Conservation (phyloP, 2,329 filamentous ascomycete genomes). For the Chaetomium strumarium region DNA sequence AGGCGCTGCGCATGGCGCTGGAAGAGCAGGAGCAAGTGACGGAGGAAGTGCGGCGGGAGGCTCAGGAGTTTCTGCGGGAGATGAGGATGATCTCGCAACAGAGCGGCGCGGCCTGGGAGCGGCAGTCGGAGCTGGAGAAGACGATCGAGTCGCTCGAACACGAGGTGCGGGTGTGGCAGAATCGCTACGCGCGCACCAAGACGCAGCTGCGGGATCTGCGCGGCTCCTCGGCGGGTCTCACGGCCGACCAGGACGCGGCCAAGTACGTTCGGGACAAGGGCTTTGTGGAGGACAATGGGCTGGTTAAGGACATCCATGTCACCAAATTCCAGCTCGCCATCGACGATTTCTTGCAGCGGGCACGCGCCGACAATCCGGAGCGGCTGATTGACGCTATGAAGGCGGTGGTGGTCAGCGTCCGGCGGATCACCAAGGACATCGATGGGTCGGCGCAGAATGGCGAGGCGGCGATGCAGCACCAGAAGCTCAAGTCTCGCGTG, state of each 20-base stretch:
- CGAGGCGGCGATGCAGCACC: slow-evolving; percentile 49
- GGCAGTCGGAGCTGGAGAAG: slow-evolving; percentile 70
- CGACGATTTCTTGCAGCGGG: slow-evolving; percentile 77
- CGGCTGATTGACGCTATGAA: slow-evolving; percentile 83
- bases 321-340: slow-evolving; percentile 94
- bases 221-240: slow-evolving; percentile 70
- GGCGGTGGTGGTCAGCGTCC: slow-evolving; percentile 72
- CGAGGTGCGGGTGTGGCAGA: slow-evolving; percentile 85
- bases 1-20: slow-evolving; percentile 58
- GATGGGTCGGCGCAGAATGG: slow-evolving; percentile 51
- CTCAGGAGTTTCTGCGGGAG: slow-evolving; percentile 75
- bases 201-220: slow-evolving; percentile 78
- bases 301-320: slow-evolving; percentile 86
- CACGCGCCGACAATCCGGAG: slow-evolving; percentile 66
- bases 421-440: slow-evolving; percentile 78
- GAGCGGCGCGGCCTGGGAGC: slow-evolving; percentile 71
- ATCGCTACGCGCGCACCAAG: slow-evolving; percentile 80
- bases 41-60: slow-evolving; percentile 79
- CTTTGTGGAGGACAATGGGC: slow-evolving; percentile 64
- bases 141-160: slow-evolving; percentile 72
- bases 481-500: slow-evolving; percentile 71
- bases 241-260: slow-evolving; percentile 63
- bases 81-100: slow-evolving; percentile 83
- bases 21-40: slow-evolving; percentile 74
- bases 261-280: slow-evolving; percentile 59